These are phyloP conservation scores for Cladorrhinum samala DNA, from an alignment of 495 filamentous ascomycete species.

Conservation along the genomic window DNA sequence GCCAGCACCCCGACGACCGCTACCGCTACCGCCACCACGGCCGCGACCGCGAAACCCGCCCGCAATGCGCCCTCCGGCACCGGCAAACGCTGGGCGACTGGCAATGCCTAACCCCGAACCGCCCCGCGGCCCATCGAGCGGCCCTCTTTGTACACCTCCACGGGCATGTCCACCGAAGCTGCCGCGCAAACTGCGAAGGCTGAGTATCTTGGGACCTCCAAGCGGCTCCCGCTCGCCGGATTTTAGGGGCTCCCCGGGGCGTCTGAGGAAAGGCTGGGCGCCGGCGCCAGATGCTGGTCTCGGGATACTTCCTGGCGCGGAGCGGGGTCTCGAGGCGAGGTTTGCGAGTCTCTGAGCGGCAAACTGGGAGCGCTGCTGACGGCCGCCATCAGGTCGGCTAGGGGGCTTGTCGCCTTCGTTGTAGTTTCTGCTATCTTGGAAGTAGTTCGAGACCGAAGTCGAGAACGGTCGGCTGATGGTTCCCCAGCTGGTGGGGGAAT, in stretches of 20 bases:
- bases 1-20: constrained; percentile 1
- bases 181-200: constrained; percentile 25
- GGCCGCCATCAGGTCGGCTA: background rate
- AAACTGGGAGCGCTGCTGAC: constrained; percentile 6
- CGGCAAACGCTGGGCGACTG: too few species aligned
- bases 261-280: too few species aligned
- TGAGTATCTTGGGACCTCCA: constrained; percentile 21
- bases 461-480: background rate
- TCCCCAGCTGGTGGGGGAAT: constrained; percentile 8
- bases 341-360: constrained; percentile 21
- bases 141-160: too few species aligned
- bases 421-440: constrained; percentile 2
- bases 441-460: background rate
- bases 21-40: background rate
- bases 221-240: too few species aligned
- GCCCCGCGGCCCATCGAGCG: too few species aligned
- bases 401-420: background rate
- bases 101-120: too few species aligned
- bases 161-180: constrained; percentile 7
- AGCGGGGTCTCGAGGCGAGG: background rate
- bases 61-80: too few species aligned
- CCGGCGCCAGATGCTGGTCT: too few species aligned
- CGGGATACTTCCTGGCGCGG: background rate
- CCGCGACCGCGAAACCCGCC: too few species aligned
- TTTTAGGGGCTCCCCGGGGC: too few species aligned